phyloP scores from a whole-genome alignment of 225 moss, liverwort and hornwort genomes.

The Pseudisothecium myosuroides region DNA sequence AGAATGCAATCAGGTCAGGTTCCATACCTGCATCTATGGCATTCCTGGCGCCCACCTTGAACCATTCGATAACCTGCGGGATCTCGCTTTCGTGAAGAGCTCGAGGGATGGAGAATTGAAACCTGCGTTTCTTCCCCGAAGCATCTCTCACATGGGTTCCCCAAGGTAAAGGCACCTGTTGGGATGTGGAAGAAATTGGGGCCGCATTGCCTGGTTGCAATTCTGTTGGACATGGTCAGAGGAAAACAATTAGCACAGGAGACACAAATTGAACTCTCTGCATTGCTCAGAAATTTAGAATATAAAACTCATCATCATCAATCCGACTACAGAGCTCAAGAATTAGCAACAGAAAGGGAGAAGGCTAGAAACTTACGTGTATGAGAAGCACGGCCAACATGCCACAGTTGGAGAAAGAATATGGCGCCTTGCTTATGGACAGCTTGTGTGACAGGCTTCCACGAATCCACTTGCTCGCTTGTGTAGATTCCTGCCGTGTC shows the following conservation, averaged over 20 bases:
- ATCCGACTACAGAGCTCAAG: background rate
- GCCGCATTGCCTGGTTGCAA: background rate
- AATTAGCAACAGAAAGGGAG: background rate
- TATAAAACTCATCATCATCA: background rate
- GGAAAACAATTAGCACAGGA: background rate
- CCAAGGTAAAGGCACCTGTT: background rate
- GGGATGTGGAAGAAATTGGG: background rate
- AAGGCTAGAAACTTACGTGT: background rate
- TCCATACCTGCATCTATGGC: background rate
- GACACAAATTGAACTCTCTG: background rate
- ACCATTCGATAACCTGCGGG: background rate
- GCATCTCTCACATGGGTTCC: background rate
- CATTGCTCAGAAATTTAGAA: background rate
- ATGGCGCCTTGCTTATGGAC: background rate
- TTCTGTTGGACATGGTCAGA: background rate
- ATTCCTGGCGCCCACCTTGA: background rate
- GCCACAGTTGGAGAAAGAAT: constrained; percentile 10
- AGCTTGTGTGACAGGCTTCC: background rate
- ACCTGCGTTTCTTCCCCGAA: background rate
- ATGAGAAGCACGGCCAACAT: constrained; percentile 8
- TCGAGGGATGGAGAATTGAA: background rate
- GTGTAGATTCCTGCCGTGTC: constrained; percentile 9
- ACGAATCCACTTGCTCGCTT: constrained; percentile 4
- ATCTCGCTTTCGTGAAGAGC: background rate
- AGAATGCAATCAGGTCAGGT: background rate